Base-by-base conservation (phyloP, 208 protist genomes). In the Leishmania mexicana region DNA sequence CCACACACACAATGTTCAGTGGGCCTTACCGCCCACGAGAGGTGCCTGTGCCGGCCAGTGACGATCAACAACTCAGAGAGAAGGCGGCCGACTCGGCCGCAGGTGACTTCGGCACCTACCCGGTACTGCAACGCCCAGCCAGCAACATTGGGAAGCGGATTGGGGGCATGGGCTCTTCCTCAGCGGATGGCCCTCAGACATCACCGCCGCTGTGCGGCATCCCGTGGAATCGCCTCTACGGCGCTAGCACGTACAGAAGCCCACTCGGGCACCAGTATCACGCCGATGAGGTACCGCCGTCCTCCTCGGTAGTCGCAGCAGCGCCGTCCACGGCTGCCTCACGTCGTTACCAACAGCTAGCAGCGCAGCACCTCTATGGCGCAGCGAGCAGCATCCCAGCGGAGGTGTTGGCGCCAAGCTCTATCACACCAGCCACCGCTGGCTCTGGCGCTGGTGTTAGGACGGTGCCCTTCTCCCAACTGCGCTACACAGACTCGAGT, bases 311-410 rank as follows among this genome's bases (percentile, higher is more conserved):
- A 35, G 31, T 13, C n/a, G 17, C 8, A 76, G 49, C 72, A 62
- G n/a, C 31, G 28, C 31, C 5, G 21, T 71, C 54, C 19, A 40
- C 58, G 1, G 70, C 75, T 28, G 45, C 75, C 7, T 45, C 71
- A 38, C 45, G 11, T 31, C 42, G 77, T 4, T 81, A 82, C 42
- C 82, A 57, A 28, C 78, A 81, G 60, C 45, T 82, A 31, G 77
- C 82, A 13, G 57, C 74, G n/a, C 72, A 82, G 78, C 77, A 85
- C n/a, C 78, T 35, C 13, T 81, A 79, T 40, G 82, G 82, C 24
- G 72, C 81, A 19, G 42, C 78, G n/a, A 0, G 3, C 76, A 51
- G 5, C 58, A 42, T 3, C 54, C 31, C 57, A 28, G 38, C 54
- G 19, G 54, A 0, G 13, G 53, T 35, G 4, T 28, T 38, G 7